Base-by-base conservation (phyloP, 805 yeast species). In the Wickerhamiella dianesei region DNA sequence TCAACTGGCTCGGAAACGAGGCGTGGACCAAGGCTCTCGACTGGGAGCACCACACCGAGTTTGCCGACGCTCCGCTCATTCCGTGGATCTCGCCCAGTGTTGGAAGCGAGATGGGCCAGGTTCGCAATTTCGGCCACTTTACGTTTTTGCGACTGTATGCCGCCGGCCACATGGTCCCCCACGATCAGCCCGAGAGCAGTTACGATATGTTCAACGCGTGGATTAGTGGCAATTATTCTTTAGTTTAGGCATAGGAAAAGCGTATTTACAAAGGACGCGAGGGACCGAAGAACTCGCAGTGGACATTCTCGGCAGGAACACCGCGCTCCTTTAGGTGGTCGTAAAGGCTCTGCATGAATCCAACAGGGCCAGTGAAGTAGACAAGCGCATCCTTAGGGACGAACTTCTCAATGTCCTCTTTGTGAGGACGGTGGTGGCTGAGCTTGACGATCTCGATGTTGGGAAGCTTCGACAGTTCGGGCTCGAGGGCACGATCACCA, bases 121-220 rank as follows among this genome's bases (percentile, higher is more conserved):
- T 77, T 22, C 84, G 84, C 67, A 80, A 75, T 59, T 72, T 68
- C 55, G 78, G 79, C 40, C 71, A 75, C 49, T 77, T 88, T 56
- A 82, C 95, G 3, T 88, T 80, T 69, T 70, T 83, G 61, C 74
- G 95, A 62, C 76, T 87, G 13, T 87, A 70, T 59, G 87, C 78
- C 53, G 96, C 92, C 46, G 96, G 96, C 21, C 96, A 87, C 66
- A 86, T 87, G 95, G 95, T 85, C 53, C 96, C 96, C 16, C 80
- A 67, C 57, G 89, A 88, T 65, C 89, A 82, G 67, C 94, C 95
- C n/a, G 79, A 75, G 57, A 71, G 72, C 56, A 68, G 94, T 2
- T 71, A 83, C 53, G 86, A 78, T 49, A 79, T 87, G 86, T 75
- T 88, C 52, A 82, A 85, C 69, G 72, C 80, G 61, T 88, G 96